Evolutionary conservation across 2,329 filamentous ascomycete species (phyloP), one percentile per base, ranked within the genome.

Genomic region (Scedosporium apiospermum): DNA sequence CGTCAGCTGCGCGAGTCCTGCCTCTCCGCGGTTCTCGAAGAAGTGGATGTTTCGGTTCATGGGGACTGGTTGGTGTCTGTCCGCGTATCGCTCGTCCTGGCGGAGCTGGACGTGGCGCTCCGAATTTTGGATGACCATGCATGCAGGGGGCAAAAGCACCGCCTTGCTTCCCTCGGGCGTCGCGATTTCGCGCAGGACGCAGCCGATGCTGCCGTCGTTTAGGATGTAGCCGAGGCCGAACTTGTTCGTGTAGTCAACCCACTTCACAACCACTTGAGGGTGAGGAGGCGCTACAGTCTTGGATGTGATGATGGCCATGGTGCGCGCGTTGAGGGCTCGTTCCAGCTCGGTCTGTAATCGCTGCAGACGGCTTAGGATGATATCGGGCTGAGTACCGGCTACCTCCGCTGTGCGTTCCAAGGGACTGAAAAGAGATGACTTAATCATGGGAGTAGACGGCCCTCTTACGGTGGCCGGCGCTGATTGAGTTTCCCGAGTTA

Each of bases 241-340:
- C 71, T 92, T 92, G 74, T 92, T 91, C 64, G 89, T 91, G 73
- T 95, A 95, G 71, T 95, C 90, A 6, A 95, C 90, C 90, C 90
- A 95, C 71, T 93, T 91, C 10, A 88, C 83, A 12, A 88, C 85
- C 55, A 88, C 83, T 70, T 86, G 75, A 70, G 88, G 81, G 71
- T 88, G 73, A 65, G 86, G 70, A 70, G 82, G 76, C 62, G 80
- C 72, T 65, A 80, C 74, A 63, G 81, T 76, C 74, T 84, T 82
- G 9, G 82, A 77, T 0, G 79, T 81, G 58, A 86, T 76, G 62
- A 86, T 78, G 21, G 85, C 85, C 79, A 85, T 86, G 0, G 84
- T 79, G 69, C 86, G 80, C 46, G 85, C 78, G 67, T 88, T 88
- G 6, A 88, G 74, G 3, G 85, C 84, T 57, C 85, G 77, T 67